phyloP scores from a whole-genome alignment of 148 eudicot species.

The Nepenthes mirabilis region DNA sequence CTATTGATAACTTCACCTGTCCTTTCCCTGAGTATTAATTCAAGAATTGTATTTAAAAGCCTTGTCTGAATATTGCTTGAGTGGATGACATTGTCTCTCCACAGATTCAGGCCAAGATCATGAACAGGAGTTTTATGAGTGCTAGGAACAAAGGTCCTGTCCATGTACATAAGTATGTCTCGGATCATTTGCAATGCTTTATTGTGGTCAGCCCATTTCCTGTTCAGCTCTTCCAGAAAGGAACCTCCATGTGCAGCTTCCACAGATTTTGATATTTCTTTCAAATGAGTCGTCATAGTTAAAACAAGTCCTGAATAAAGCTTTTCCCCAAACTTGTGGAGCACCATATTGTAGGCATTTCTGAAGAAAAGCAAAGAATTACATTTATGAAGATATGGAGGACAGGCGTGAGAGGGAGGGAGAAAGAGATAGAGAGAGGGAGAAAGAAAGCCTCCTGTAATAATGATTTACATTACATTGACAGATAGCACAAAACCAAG shows the following conservation, averaged over 20 bases:
- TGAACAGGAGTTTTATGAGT: slow-evolving; percentile 68
- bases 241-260: slow-evolving; percentile 66
- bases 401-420: too few relatives aligned
- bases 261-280: slow-evolving; percentile 45
- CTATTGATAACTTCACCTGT: slow-evolving; percentile 71
- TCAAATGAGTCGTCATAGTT: slow-evolving; percentile 66
- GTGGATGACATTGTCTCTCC: slow-evolving; percentile 75
- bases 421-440: too few relatives aligned
- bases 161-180: slow-evolving; percentile 87
- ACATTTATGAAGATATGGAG: too few relatives aligned
- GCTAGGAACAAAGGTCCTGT: slow-evolving; percentile 70
- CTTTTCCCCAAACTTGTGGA: slow-evolving; percentile 72
- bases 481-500: too few relatives aligned
- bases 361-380: slow-evolving; percentile 10
- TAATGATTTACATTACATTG: too few relatives aligned
- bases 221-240: slow-evolving; percentile 68
- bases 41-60: slow-evolving; percentile 62
- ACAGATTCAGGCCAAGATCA: slow-evolving; percentile 71
- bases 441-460: too few relatives aligned
- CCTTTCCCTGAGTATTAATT: slow-evolving; percentile 54
- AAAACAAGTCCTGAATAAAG: slow-evolving; percentile 65
- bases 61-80: slow-evolving; percentile 46
- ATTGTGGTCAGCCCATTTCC: slow-evolving; percentile 75
- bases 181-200: slow-evolving; percentile 83
- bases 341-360: slow-evolving; percentile 90